These are phyloP conservation scores for Cyphellophora europaea DNA, from an alignment of 2,329 filamentous ascomycete genomes.

Conservation along the genomic window DNA sequence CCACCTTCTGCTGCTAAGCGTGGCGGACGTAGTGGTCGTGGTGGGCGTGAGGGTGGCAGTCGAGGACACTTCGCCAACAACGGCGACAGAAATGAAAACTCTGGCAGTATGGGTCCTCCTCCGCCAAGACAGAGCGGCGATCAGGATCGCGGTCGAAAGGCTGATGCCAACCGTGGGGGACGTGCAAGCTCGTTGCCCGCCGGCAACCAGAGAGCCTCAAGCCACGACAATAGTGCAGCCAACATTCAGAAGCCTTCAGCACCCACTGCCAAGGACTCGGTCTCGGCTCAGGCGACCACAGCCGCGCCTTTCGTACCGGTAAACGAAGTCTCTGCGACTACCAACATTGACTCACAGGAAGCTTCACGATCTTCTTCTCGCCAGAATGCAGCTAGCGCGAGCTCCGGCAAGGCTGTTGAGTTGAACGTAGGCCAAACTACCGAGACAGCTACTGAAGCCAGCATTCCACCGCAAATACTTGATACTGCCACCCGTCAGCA, in stretches of 20 bases:
- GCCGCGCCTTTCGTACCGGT: slow-evolving; percentile 1
- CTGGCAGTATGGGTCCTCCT: slow-evolving; percentile 17
- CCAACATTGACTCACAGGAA: neutral
- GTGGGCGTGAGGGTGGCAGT: slow-evolving; percentile 41
- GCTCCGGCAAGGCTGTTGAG: neutral
- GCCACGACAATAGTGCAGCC: slow-evolving; percentile 22
- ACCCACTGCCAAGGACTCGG: slow-evolving; percentile 13
- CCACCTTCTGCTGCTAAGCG: slow-evolving; percentile 35
- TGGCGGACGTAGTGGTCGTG: slow-evolving; percentile 47
- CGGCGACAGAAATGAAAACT: slow-evolving; percentile 24
- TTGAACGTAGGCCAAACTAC: slow-evolving; percentile 17
- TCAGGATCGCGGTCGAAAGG: slow-evolving; percentile 17
- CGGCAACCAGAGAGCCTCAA: slow-evolving; percentile 26
- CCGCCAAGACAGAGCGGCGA: slow-evolving; percentile 16
- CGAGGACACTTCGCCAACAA: slow-evolving; percentile 31
- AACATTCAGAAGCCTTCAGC: slow-evolving; percentile 25
- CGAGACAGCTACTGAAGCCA: neutral
- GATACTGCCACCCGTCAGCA: slow-evolving; percentile 23
- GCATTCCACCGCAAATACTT: neutral
- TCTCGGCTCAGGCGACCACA: slow-evolving; percentile 1
- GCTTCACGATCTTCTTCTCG: slow-evolving; percentile 17
- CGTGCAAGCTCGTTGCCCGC: slow-evolving; percentile 32
- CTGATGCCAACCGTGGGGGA: slow-evolving; percentile 20
- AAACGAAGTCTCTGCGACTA: neutral
- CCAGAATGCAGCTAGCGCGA: slow-evolving; percentile 6